These are phyloP conservation scores for Cladosporium phlei DNA, from an alignment of 2,329 filamentous ascomycete genomes.

Conservation along the genomic window DNA sequence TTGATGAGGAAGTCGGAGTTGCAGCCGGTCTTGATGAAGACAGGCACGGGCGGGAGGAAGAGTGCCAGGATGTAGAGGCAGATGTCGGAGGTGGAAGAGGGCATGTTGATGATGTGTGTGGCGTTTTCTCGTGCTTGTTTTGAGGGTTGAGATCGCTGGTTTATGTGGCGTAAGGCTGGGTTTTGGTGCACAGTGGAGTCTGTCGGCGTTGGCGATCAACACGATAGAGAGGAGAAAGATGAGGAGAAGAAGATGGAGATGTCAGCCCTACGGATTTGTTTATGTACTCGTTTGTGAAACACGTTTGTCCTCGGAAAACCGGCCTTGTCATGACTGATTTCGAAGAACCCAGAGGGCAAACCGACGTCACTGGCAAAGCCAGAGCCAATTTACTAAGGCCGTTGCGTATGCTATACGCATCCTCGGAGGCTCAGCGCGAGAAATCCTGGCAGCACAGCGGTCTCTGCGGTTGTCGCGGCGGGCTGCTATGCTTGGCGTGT, in stretches of 20 bases:
- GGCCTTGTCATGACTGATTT: not conserved
- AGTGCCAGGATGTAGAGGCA: conserved; percentile 63
- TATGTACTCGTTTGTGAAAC: conserved; percentile 10
- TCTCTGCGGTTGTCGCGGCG: conserved; percentile 9
- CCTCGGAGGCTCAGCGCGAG: not conserved
- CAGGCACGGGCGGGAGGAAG: conserved; percentile 75
- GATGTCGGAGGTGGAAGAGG: conserved; percentile 16
- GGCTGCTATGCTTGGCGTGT: conserved; percentile 8
- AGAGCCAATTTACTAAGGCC: not conserved
- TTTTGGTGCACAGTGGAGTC: not conserved
- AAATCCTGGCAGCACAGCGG: conserved; percentile 6
- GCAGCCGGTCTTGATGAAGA: conserved; percentile 46
- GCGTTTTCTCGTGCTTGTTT: not conserved
- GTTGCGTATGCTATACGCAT: not conserved
- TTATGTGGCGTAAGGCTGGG: conserved; percentile 10
- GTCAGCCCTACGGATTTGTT: conserved; percentile 11
- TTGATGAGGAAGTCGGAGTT: conserved; percentile 47
- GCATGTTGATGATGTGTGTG: conserved; percentile 14
- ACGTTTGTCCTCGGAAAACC: not conserved
- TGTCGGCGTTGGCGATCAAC: not conserved
- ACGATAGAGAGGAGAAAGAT: no score
- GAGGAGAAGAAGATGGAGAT: not conserved
- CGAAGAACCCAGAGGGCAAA: not conserved
- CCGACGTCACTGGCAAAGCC: conserved; percentile 5
- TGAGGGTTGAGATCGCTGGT: not conserved